phyloP scores from a whole-genome alignment of 345 rosid species.

The Populus euphratica region DNA sequence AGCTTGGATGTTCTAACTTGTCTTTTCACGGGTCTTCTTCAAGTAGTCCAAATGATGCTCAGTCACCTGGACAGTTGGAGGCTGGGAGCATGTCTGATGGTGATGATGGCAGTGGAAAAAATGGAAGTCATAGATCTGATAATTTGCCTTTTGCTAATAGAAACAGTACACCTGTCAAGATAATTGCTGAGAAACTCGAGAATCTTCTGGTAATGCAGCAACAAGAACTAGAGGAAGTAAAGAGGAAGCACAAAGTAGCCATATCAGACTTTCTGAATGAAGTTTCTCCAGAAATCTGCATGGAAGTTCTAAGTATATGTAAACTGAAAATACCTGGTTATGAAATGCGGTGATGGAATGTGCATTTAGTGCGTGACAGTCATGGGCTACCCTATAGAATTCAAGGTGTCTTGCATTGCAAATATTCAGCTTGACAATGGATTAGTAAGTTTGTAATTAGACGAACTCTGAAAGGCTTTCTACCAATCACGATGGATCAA shows the following conservation, averaged over 20 bases:
- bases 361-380: neutral
- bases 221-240: conserved; percentile 62
- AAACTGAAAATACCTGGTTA: conserved; percentile 34
- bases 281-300: conserved; percentile 47
- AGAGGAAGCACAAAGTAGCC: conserved; percentile 50
- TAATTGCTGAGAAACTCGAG: conserved; percentile 51
- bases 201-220: conserved; percentile 55
- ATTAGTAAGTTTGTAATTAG: neutral
- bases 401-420: neutral
- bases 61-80: conserved; percentile 18
- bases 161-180: conserved; percentile 16
- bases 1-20: conserved; percentile 29
- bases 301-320: conserved; percentile 44
- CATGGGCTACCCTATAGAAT: neutral
- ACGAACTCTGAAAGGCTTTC: neutral
- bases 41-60: conserved; percentile 8
- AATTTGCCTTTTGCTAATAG: neutral
- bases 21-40: conserved; percentile 21
- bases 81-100: neutral
- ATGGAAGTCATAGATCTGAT: neutral
- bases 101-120: conserved; percentile 8
- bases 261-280: conserved; percentile 57
- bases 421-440: neutral
- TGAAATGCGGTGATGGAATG: neutral
- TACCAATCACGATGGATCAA: neutral